Evolutionary conservation across 2,329 filamentous ascomycete species (phyloP), one percentile per base, ranked within the genome.

Genomic region (Huntiella bhutanensis): DNA sequence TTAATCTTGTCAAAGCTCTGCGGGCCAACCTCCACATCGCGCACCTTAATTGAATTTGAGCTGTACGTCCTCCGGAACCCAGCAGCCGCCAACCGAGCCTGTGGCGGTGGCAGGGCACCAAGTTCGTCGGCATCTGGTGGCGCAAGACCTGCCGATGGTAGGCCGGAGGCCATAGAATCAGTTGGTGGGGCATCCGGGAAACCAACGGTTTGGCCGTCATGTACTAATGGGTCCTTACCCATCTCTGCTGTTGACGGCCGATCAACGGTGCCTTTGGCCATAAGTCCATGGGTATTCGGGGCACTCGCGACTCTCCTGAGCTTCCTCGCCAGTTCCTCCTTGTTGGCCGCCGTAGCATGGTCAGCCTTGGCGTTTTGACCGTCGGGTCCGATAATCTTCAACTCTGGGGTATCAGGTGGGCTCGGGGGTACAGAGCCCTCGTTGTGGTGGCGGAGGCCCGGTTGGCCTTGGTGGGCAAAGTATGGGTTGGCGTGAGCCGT

Each of bases 1-100:
- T 98, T 98, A 64, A 98, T 95, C 74, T 98, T 98, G 70, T 98
- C 91, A 57, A 98, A 98, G 60, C 88, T 96, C 52, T 82, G 72
- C 0, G 91, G 91, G 0, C 86, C 83, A 33, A 98, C 91, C 64
- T 98, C 91, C 41, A 98, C 91, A 60, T 94, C 86, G 56, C 91
- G 77, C 54, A 96, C 84, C 65, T 98, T 98, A 69, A 98, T 98
- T 36, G 91, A 96, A 62, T 96, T 98, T 54, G 88, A 95, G 63
- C 91, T 96, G 62, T 98, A 98, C 2, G 91, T 98, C 59, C 91
- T 75, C 57, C 91, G 73, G 65, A 95, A 98, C 15, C 84, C 77
- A 42, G 84, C 69, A 13, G 75, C 71, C 53, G 79, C 74, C 33
- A 49, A 19, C 55, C 77, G 75, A 45, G 73, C 74, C 4, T 80